Evolutionary conservation across 2,329 filamentous ascomycete genomes (phyloP), one percentile per base, ranked within the genome.

Genomic region (Xylaria multiplex): DNA sequence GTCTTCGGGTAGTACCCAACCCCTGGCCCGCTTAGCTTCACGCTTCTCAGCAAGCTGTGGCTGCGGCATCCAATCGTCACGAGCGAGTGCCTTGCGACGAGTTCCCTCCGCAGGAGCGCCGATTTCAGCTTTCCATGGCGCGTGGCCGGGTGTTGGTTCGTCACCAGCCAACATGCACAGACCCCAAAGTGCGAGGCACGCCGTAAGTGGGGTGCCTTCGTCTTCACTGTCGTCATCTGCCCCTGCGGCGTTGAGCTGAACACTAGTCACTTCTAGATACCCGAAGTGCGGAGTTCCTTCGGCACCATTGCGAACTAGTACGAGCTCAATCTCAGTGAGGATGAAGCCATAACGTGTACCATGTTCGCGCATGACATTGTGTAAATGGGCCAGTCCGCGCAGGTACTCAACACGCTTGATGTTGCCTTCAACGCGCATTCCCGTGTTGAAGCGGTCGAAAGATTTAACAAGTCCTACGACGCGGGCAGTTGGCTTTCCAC

Each of bases 341-440:
- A 98, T 95, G 83, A 97, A 98, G 61, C 95, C 95, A 79, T 97
- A 98, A 65, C 95, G 90, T 77, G 93, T 96, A 71, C 90, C 90
- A 81, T 97, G 92, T 81, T 97, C 93, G 78, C 95, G 93, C 93
- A 97, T 97, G 75, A 90, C 90, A 76, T 92, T 88, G 80, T 98
- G 95, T 50, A 97, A 83, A 73, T 96, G 93, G 0, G 93, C 86
- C 5, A 98, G 88, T 1, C 93, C 93, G 57, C 91, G 90, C 22
- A 97, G 90, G 81, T 97, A 97, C 79, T 95, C 90, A 64, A 97
- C 92, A 65, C 92, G 91, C 80, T 93, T 91, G 78, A 93, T 87
- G 70, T 94, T 93, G 50, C 90, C 89, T 78, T 96, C 93, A 66
- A 90, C 88, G 66, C 93, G 92, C 92, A 97, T 97, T 69, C 92